phyloP scores from a whole-genome alignment of 2,329 filamentous ascomycete species.

The Sporothrix protearum region DNA sequence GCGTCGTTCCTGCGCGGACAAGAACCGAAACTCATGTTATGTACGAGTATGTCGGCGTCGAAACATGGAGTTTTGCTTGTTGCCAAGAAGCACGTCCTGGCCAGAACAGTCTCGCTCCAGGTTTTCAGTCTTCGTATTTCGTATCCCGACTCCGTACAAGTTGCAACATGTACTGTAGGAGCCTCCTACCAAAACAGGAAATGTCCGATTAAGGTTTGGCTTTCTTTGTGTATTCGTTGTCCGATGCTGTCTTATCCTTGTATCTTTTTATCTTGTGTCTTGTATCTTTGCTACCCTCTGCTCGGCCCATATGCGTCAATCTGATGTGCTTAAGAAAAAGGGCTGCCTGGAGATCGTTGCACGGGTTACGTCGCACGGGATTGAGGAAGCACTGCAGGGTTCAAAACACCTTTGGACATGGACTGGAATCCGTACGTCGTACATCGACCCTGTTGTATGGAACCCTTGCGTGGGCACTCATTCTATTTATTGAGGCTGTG shows the following conservation, averaged over 20 bases:
- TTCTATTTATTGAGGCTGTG: conserved; percentile 11
- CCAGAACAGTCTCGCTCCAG: neutral
- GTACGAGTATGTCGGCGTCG: neutral
- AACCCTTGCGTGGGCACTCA: neutral
- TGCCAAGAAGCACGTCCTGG: neutral
- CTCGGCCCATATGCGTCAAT: neutral
- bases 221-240: neutral
- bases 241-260: neutral
- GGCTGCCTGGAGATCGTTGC: conserved; percentile 13
- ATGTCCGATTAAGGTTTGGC: conserved; percentile 11
- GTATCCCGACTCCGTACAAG: neutral
- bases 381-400: neutral
- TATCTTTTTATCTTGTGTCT: neutral
- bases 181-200: neutral
- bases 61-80: neutral
- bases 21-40: neutral
- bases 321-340: neutral
- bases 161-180: neutral
- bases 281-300: neutral
- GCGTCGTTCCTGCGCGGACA: neutral
- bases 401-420: neutral
- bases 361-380: neutral
- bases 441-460: neutral
- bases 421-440: neutral
- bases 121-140: neutral